phyloP scores from a whole-genome alignment of 169 alveolate species.

The Nephromyces sp. region DNA sequence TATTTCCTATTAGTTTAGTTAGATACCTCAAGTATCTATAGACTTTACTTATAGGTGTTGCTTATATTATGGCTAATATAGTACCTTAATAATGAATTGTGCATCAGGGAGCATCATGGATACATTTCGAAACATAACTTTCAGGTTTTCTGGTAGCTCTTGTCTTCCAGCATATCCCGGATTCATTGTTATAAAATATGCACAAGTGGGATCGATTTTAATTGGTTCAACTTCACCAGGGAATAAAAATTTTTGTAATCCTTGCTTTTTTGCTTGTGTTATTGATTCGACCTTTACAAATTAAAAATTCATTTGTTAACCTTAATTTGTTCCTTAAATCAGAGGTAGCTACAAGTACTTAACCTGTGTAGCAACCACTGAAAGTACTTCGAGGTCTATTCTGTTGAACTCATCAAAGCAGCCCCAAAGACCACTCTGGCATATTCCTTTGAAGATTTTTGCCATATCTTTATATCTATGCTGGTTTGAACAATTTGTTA shows the following conservation, averaged over 20 bases:
- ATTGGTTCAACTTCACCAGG: constrained; percentile 79
- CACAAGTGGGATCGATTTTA: constrained; percentile 64
- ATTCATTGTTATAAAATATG: constrained; percentile 86
- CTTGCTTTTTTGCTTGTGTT: constrained; percentile 74
- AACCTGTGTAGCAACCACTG: constrained; percentile 85
- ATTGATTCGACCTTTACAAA: constrained; percentile 65
- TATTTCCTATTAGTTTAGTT: too few species aligned
- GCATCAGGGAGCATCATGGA: constrained; percentile 93
- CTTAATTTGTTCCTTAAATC: constrained; percentile 2
- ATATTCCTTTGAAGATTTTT: constrained; percentile 80
- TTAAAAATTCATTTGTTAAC: not conserved
- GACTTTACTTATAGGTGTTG: too few species aligned
- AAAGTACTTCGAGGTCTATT: constrained; percentile 79
- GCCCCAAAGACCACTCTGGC: constrained; percentile 87
- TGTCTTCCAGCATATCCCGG: constrained; percentile 91
- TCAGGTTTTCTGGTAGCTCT: constrained; percentile 86
- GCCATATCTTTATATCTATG: constrained; percentile 90
- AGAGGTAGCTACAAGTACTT: constrained; percentile 6
- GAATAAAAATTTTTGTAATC: constrained; percentile 70
- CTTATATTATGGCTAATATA: too few species aligned
- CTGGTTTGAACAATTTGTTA: constrained; percentile 88
- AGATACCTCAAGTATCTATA: too few species aligned
- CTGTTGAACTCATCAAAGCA: constrained; percentile 89
- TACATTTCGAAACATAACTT: constrained; percentile 83
- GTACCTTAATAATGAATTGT: constrained; percentile 76